Conservation (phyloP, 768 basidiomycete genomes). For the Antrodiella citrinella region DNA sequence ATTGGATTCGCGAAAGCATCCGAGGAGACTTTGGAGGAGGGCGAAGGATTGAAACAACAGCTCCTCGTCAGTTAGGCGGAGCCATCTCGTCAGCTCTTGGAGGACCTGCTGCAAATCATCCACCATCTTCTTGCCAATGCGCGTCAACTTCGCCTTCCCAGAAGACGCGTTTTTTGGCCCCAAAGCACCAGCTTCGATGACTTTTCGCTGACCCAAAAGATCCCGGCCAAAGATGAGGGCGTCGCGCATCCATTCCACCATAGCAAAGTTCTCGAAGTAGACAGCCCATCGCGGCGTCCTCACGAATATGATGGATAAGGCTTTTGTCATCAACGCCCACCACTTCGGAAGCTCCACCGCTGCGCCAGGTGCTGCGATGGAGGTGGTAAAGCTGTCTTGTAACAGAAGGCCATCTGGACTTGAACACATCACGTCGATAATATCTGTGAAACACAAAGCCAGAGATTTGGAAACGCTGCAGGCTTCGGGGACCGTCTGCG, state of each 20-base stretch:
- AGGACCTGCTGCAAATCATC: slow-evolving; percentile 71
- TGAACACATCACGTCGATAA: slow-evolving; percentile 82
- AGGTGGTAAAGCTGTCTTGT: slow-evolving; percentile 32
- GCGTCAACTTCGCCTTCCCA: slow-evolving; percentile 38
- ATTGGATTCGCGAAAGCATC: slow-evolving; percentile 60
- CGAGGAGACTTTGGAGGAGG: slow-evolving; percentile 70
- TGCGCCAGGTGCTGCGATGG: slow-evolving; percentile 35
- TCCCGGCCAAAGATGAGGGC: slow-evolving; percentile 90
- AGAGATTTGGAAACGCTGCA: slow-evolving; percentile 84
- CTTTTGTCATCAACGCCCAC: slow-evolving; percentile 77
- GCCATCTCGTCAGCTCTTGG: slow-evolving; percentile 74
- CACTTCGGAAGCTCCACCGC: slow-evolving; percentile 53
- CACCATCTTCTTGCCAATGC: slow-evolving; percentile 67
- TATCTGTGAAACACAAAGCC: slow-evolving; percentile 87
- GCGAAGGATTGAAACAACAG: slow-evolving; percentile 84
- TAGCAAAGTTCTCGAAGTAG: slow-evolving; percentile 71
- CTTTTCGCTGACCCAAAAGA: slow-evolving; percentile 71
- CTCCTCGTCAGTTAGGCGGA: slow-evolving; percentile 89
- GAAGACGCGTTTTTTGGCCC: slow-evolving; percentile 22
- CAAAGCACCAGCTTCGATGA: slow-evolving; percentile 65
- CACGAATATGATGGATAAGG: slow-evolving; percentile 79
- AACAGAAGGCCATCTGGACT: slow-evolving; percentile 64
- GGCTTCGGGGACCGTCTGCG: slow-evolving; percentile 68
- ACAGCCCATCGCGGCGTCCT: slow-evolving; percentile 77
- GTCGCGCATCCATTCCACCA: slow-evolving; percentile 98